phyloP scores from a whole-genome alignment of 2,329 filamentous ascomycete genomes.

The Fusarium sterilihyphosum region DNA sequence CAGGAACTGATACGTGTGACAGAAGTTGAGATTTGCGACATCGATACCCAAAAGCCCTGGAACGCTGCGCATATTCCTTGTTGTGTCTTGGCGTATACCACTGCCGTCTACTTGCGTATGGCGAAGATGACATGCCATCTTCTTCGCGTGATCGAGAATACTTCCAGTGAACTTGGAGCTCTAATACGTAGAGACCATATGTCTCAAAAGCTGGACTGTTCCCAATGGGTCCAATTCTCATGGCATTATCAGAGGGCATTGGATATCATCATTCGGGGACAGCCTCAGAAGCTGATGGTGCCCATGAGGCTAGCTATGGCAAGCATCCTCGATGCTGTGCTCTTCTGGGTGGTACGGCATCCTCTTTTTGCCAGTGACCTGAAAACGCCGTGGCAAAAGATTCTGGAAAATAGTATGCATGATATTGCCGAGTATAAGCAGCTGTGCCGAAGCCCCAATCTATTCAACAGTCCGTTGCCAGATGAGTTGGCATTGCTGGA shows the following conservation, averaged over 20 bases:
- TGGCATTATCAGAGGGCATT: slow-evolving; percentile 45
- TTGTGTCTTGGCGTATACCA: slow-evolving; percentile 48
- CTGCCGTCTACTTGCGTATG: slow-evolving; percentile 45
- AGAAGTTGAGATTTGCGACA: slow-evolving; percentile 47
- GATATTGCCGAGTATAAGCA: slow-evolving; percentile 44
- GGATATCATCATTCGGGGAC: slow-evolving; percentile 42
- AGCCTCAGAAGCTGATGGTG: slow-evolving; percentile 40
- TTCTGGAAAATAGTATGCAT: slow-evolving; percentile 38
- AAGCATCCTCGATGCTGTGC: slow-evolving; percentile 43
- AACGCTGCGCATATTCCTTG: slow-evolving; percentile 46
- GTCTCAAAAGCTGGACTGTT: slow-evolving; percentile 23
- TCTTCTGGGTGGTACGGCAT: slow-evolving; percentile 44
- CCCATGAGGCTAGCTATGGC: slow-evolving; percentile 48
- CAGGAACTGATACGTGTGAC: background rate
- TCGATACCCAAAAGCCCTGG: slow-evolving; percentile 35
- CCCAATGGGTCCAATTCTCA: slow-evolving; percentile 36
- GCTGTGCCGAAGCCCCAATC: slow-evolving; percentile 17
- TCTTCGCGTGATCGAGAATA: slow-evolving; percentile 42
- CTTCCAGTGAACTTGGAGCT: slow-evolving; percentile 36
- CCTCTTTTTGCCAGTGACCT: slow-evolving; percentile 39
- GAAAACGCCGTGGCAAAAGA: slow-evolving; percentile 38
- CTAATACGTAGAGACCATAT: slow-evolving; percentile 30
- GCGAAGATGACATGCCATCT: slow-evolving; percentile 42
- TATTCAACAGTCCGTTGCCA: slow-evolving; percentile 25
- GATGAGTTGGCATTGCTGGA: slow-evolving; percentile 29